These are phyloP conservation scores for Cantharellus cinnabarinus DNA, from an alignment of 768 basidiomycete species.

Conservation along the genomic window DNA sequence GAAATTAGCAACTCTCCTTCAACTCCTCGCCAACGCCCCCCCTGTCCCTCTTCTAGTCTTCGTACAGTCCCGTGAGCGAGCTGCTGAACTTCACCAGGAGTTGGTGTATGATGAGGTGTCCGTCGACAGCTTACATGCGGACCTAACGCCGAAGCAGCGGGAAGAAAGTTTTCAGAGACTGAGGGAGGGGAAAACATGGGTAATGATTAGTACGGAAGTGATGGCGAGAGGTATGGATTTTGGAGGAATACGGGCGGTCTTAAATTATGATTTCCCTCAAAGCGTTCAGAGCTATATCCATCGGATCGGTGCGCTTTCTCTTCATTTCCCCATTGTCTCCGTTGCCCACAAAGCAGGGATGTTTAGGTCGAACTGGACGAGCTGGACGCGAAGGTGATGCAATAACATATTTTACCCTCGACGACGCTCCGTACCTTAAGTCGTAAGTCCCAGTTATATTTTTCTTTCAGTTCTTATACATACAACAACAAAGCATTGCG, in stretches of 20 bases:
- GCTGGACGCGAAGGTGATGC: slow-evolving; percentile 86
- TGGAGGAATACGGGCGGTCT: slow-evolving; percentile 78
- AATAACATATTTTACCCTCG: slow-evolving; percentile 87
- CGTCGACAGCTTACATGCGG: slow-evolving; percentile 82
- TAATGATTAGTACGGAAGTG: slow-evolving; percentile 89
- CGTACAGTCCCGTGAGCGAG: slow-evolving; percentile 55
- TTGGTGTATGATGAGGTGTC: slow-evolving; percentile 60
- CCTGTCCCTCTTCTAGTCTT: slow-evolving; percentile 77
- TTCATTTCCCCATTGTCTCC: slow-evolving; percentile 1
- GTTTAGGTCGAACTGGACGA: slow-evolving; percentile 73
- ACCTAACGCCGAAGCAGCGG: slow-evolving; percentile 69
- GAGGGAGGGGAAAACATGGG: slow-evolving; percentile 81
- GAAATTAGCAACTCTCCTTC: slow-evolving; percentile 76
- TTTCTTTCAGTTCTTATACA: not conserved
- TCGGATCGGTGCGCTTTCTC: slow-evolving; percentile 46
- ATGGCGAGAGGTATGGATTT: slow-evolving; percentile 99
- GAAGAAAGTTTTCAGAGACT: slow-evolving; percentile 71
- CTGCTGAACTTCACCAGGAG: slow-evolving; percentile 49
- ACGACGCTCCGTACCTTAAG: slow-evolving; percentile 82
- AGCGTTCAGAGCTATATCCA: slow-evolving; percentile 93
- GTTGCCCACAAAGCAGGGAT: not conserved
- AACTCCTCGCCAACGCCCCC: slow-evolving; percentile 41
- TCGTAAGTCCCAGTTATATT: slow-evolving; percentile 28
- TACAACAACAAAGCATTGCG: slow-evolving; percentile 41
- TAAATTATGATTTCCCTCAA: slow-evolving; percentile 95